phyloP scores from a whole-genome alignment of 441 rosid genomes.

The Gossypium lobatum region DNA sequence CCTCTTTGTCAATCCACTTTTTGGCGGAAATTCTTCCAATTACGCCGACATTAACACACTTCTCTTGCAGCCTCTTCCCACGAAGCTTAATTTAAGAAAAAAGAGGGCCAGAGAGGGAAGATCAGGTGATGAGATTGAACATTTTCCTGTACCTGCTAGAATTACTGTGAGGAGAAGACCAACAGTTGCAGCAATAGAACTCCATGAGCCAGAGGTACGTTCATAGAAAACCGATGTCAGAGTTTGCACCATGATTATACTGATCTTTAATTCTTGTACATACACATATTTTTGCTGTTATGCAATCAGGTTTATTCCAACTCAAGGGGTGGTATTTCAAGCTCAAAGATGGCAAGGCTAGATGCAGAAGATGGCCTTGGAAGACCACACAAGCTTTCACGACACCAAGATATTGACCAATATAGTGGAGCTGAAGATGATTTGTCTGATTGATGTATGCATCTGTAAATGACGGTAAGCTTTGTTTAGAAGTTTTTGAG shows the following conservation, averaged over 20 bases:
- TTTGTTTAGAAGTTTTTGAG: neutral
- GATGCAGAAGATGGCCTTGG: constrained; percentile 55
- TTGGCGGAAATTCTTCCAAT: constrained; percentile 8
- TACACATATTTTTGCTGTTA: neutral
- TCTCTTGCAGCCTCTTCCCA: constrained; percentile 73
- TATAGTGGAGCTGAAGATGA: constrained; percentile 69
- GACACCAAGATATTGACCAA: constrained; percentile 39
- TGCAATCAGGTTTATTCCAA: constrained; percentile 44
- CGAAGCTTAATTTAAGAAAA: constrained; percentile 68
- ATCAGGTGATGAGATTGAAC: constrained; percentile 75
- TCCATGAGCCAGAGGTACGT: constrained; percentile 32
- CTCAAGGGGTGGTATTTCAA: constrained; percentile 37
- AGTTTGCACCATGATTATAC: constrained; percentile 1
- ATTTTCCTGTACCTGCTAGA: constrained; percentile 72
- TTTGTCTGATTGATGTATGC: constrained; percentile 46
- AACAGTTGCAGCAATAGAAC: constrained; percentile 53
- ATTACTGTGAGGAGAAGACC: constrained; percentile 66
- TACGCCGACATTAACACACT: neutral
- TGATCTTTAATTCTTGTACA: neutral
- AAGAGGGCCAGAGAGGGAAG: constrained; percentile 86
- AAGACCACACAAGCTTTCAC: constrained; percentile 32
- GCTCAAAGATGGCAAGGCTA: too few relatives aligned
- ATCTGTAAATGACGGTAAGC: neutral
- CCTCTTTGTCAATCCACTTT: neutral
- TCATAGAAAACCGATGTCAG: neutral